These are phyloP conservation scores for Leishmania guyanensis DNA, from an alignment of 208 protist species.

Conservation along the genomic window DNA sequence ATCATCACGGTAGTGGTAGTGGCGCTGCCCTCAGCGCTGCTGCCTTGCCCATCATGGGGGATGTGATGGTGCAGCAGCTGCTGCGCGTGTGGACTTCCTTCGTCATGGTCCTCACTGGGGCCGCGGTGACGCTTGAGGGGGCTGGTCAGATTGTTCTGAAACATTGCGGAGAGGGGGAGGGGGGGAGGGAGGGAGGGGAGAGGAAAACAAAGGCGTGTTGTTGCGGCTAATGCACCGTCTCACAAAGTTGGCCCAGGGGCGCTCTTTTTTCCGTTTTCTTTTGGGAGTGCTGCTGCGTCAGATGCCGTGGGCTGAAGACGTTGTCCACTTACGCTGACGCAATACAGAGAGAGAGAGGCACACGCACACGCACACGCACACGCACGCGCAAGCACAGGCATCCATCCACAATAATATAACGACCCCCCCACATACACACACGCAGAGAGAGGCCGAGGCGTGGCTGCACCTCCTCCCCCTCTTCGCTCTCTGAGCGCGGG, in stretches of 20 bases:
- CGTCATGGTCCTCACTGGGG: slow-evolving; percentile 5
- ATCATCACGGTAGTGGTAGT: neutral
- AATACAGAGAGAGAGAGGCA: neutral
- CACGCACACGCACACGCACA: neutral
- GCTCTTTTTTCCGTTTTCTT: neutral
- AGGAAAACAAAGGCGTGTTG: neutral
- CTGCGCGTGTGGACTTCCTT: slow-evolving; percentile 7
- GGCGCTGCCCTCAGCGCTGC: neutral
- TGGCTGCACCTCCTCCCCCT: neutral
- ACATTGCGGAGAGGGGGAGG: slow-evolving; percentile 5
- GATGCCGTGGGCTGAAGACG: neutral
- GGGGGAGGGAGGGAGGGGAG: neutral
- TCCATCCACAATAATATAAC: neutral
- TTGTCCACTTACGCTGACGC: neutral
- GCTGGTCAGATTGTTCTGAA: slow-evolving; percentile 15
- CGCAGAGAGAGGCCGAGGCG: too few species aligned
- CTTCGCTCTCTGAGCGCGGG: neutral
- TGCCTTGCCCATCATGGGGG: neutral
- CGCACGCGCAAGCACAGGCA: slow-evolving; percentile 6
- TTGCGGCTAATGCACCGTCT: neutral
- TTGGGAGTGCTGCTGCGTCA: neutral
- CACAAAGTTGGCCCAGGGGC: neutral
- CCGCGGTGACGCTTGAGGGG: slow-evolving; percentile 33
- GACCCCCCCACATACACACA: neutral
- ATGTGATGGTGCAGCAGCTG: slow-evolving; percentile 2